Evolutionary conservation across 2,329 filamentous ascomycete genomes (phyloP).

Genomic region (Cladophialophora bantiana): DNA sequence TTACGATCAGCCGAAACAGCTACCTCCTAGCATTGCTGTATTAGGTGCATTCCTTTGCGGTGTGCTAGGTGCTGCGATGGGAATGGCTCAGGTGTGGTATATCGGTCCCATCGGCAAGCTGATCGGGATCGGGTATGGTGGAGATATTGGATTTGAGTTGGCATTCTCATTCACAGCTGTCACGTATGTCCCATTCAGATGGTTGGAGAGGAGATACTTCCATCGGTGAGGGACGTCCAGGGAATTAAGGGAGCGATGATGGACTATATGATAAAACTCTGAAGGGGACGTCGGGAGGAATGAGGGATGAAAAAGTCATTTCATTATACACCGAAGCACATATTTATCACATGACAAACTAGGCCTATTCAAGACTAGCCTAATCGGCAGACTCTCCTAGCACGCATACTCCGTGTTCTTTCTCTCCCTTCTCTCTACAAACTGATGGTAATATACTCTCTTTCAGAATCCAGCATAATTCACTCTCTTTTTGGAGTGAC

Average conservation of each 20-base stretch:
- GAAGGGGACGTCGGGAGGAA: background rate
- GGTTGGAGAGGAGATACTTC: conserved; percentile 42
- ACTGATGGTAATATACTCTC: no score
- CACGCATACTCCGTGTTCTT: no score
- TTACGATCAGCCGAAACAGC: conserved; percentile 64
- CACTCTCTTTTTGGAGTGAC: no score
- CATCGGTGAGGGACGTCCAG: background rate
- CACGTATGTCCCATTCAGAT: conserved; percentile 47
- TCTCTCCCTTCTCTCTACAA: no score
- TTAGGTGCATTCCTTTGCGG: conserved; percentile 69
- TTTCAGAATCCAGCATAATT: no score
- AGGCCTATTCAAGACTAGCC: no score
- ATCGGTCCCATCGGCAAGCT: conserved; percentile 70
- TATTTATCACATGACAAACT: no score
- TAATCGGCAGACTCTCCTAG: no score
- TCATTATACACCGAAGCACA: no score
- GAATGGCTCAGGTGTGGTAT: conserved; percentile 75
- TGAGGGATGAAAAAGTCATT: background rate
- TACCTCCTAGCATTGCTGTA: conserved; percentile 71
- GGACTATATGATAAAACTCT: background rate
- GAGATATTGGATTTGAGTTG: conserved; percentile 70
- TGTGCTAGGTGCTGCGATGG: conserved; percentile 69
- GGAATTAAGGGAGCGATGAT: background rate
- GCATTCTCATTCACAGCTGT: conserved; percentile 51
- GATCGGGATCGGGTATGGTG: conserved; percentile 59